phyloP scores from a whole-genome alignment of 1,284 basidiomycete genomes.

The Hypsizygus ulmarius region DNA sequence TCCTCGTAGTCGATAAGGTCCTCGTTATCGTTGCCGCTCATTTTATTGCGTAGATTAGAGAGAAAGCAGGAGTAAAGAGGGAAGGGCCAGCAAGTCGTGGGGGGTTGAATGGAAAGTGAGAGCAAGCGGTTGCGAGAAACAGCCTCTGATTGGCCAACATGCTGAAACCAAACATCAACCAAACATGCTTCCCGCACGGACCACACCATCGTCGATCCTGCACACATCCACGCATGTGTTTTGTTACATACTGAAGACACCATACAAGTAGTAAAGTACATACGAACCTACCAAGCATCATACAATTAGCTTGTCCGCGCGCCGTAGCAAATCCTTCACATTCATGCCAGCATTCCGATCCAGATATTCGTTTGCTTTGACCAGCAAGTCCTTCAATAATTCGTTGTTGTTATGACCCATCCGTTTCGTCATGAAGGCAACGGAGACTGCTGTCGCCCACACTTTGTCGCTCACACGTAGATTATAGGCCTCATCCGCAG shows the following conservation, averaged over 20 bases:
- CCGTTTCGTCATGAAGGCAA: constrained; percentile 27
- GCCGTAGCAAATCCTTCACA: constrained; percentile 9
- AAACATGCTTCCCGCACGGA: constrained; percentile 27
- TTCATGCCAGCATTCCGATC: neutral
- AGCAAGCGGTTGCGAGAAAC: constrained; percentile 8
- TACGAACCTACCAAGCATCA: neutral
- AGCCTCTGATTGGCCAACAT: constrained; percentile 13
- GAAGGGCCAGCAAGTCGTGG: constrained; percentile 29
- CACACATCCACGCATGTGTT: too few relatives aligned
- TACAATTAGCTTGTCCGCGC: neutral
- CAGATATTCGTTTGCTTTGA: constrained; percentile 28
- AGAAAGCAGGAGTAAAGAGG: constrained; percentile 22
- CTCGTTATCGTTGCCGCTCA: constrained; percentile 80
- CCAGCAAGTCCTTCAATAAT: constrained; percentile 25
- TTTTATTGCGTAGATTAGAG: constrained; percentile 33
- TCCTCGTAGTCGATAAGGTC: constrained; percentile 94
- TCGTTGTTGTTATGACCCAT: constrained; percentile 22
- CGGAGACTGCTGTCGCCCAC: constrained; percentile 29
- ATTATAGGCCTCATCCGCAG: constrained; percentile 16
- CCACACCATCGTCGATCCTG: too few relatives aligned
- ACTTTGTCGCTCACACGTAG: constrained; percentile 18
- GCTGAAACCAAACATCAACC: constrained; percentile 23
- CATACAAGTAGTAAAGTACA: too few relatives aligned
- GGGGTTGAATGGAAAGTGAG: constrained; percentile 25
- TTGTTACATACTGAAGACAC: too few relatives aligned